phyloP scores from a whole-genome alignment of 768 basidiomycete genomes.

The Gymnopilus dilepis region DNA sequence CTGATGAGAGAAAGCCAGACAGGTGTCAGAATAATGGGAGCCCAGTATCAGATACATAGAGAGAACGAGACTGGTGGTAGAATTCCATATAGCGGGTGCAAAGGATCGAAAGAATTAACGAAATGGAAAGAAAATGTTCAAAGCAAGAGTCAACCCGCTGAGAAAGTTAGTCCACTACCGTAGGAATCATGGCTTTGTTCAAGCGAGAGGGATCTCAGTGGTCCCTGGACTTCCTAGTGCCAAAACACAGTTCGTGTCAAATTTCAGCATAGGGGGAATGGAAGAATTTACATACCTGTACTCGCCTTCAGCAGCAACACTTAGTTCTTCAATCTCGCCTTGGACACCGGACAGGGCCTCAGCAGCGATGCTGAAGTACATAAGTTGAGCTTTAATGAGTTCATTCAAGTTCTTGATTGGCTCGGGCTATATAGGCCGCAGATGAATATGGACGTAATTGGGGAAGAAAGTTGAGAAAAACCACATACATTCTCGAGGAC shows the following conservation, averaged over 20 bases:
- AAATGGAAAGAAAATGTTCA: background rate
- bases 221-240: slow-evolving; percentile 82
- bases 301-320: slow-evolving; percentile 92
- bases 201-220: slow-evolving; percentile 67
- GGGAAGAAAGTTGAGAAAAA: slow-evolving; percentile 6
- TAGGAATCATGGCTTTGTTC: background rate
- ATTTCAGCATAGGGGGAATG: background rate
- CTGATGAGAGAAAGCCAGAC: background rate
- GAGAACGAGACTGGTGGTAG: background rate
- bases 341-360: slow-evolving; percentile 84
- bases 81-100: slow-evolving; percentile 1
- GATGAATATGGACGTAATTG: background rate
- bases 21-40: slow-evolving; percentile 1
- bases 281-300: slow-evolving; percentile 65
- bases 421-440: slow-evolving; percentile 74
- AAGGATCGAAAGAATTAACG: background rate
- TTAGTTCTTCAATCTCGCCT: slow-evolving; percentile 92
- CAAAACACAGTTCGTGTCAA: background rate
- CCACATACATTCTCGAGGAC: slow-evolving; percentile 93
- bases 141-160: background rate
- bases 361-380: slow-evolving; percentile 77
- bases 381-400: slow-evolving; percentile 88
- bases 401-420: slow-evolving; percentile 93
- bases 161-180: background rate
- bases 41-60: slow-evolving; percentile 7